A percentile compares a stretch with the other conserved stretches of the same genome.
These are phyloP conservation scores for Huntiella omanensis DNA, from an alignment of 2,329 filamentous ascomycete genomes.

Conservation along the genomic window DNA sequence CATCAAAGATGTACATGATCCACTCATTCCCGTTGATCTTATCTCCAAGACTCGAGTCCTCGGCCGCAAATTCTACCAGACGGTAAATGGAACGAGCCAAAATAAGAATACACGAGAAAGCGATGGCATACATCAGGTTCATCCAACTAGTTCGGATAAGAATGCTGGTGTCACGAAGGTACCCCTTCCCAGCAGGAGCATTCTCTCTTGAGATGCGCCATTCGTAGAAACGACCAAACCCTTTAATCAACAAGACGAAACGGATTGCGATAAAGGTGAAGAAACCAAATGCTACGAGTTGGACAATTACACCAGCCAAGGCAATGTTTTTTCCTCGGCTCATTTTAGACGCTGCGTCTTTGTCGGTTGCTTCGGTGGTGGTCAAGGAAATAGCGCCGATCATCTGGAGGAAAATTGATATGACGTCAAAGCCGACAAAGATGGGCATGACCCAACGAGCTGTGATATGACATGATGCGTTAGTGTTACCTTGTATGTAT, in stretches of 20 bases:
- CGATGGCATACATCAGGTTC: constrained; percentile 18
- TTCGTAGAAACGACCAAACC: background rate
- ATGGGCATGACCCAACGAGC: constrained; percentile 17
- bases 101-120: constrained; percentile 17
- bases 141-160: constrained; percentile 19
- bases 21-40: constrained; percentile 16
- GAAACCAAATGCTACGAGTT: constrained; percentile 26
- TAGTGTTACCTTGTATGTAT: background rate
- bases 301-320: constrained; percentile 19
- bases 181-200: background rate
- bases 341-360: constrained; percentile 17
- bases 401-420: constrained; percentile 22
- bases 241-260: constrained; percentile 25
- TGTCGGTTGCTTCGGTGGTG: constrained; percentile 17
- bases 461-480: background rate
- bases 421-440: constrained; percentile 21
- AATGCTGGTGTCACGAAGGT: constrained; percentile 14
- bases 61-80: constrained; percentile 16
- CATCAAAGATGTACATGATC: constrained; percentile 18
- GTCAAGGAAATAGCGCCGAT: constrained; percentile 23
- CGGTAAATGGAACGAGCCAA: constrained; percentile 18
- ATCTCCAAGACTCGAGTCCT: constrained; percentile 11
- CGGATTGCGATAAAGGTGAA: constrained; percentile 26
- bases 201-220: background rate
- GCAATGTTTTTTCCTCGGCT: constrained; percentile 20